Evolutionary conservation across 1,284 basidiomycete genomes (phyloP).

Genomic region (Heterobasidion parviporum): DNA sequence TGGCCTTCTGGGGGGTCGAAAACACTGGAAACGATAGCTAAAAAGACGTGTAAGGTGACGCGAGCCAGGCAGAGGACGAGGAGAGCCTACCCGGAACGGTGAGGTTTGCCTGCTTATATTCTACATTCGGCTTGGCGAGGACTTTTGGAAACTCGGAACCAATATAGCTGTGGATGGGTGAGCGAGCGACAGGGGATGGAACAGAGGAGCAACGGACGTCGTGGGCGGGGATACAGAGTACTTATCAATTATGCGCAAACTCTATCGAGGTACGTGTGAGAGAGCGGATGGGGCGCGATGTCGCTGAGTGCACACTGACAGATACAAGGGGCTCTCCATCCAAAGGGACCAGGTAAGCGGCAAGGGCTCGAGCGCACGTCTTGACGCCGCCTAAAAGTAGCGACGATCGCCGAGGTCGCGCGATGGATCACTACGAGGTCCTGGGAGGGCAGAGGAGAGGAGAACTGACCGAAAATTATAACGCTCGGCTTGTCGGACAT

Average conservation of each 20-base stretch:
- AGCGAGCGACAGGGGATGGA: constrained; percentile 6
- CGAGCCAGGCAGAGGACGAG: constrained; percentile 5
- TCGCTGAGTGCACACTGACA: constrained; percentile 34
- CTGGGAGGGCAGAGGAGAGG: constrained; percentile 1
- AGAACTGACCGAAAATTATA: constrained; percentile 67
- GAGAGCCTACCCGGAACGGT: constrained; percentile 52
- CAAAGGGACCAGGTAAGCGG: constrained; percentile 51
- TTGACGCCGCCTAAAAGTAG: constrained; percentile 58
- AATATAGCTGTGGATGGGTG: constrained; percentile 52
- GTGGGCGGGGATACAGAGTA: constrained; percentile 81
- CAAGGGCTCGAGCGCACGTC: constrained; percentile 63
- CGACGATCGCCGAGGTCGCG: background rate
- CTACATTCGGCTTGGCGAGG: constrained; percentile 58
- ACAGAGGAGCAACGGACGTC: constrained; percentile 45
- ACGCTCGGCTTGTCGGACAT: constrained; percentile 57
- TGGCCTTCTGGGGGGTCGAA: constrained; percentile 66
- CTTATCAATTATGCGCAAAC: constrained; percentile 78
- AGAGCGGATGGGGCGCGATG: constrained; percentile 4
- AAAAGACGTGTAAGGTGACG: background rate
- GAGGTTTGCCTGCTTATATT: constrained; percentile 80
- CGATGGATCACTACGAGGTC: constrained; percentile 6
- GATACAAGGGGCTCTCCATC: constrained; percentile 64
- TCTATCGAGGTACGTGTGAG: constrained; percentile 28
- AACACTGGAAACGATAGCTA: constrained; percentile 55
- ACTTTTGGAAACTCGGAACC: constrained; percentile 69